Conservation (phyloP, 768 basidiomycete species). For the Plicaturopsis crispa region DNA sequence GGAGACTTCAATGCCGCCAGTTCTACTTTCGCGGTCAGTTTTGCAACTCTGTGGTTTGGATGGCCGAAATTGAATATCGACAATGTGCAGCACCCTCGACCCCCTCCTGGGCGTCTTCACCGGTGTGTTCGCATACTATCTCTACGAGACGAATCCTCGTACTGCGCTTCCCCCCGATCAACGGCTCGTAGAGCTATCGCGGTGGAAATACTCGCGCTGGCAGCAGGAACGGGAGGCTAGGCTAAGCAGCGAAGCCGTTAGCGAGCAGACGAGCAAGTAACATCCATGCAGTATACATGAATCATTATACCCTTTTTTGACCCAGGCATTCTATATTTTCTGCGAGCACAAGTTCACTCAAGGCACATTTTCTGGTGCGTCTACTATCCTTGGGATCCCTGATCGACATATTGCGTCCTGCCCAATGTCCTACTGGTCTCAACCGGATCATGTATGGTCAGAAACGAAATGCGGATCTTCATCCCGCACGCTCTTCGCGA, state of each 20-base stretch:
- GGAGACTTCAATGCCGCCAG: conserved; percentile 38
- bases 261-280: neutral
- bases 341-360: too few species aligned
- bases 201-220: conserved; percentile 61
- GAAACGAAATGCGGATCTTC: too few species aligned
- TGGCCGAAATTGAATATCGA: conserved; percentile 3
- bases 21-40: conserved; percentile 45
- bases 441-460: too few species aligned
- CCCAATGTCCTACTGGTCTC: too few species aligned
- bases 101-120: conserved; percentile 72
- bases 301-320: too few species aligned
- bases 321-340: too few species aligned
- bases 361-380: too few species aligned
- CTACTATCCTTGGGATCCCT: too few species aligned
- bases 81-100: conserved; percentile 49
- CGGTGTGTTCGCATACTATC: conserved; percentile 69
- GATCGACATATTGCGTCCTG: too few species aligned
- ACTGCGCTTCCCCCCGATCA: conserved; percentile 52
- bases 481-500: too few species aligned
- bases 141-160: conserved; percentile 76
- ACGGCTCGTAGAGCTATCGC: conserved; percentile 43
- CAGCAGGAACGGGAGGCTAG: conserved; percentile 9
- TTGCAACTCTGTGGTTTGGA: neutral
- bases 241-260: conserved; percentile 1
- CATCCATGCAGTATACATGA: too few species aligned